phyloP scores from a whole-genome alignment of 805 yeast genomes.

The Phaffomyces thermotolerans region DNA sequence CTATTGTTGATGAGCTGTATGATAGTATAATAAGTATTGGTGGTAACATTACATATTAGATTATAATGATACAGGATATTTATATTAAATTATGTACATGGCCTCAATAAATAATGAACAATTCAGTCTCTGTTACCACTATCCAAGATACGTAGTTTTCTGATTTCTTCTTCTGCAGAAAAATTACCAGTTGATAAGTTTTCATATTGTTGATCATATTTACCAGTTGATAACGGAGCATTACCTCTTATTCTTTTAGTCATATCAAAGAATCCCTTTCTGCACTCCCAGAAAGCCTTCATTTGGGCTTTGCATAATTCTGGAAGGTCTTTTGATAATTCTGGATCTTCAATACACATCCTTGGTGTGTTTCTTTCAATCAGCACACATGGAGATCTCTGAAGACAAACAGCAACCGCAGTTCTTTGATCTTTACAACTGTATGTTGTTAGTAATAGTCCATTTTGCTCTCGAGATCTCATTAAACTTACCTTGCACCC shows the following conservation, averaged over 20 bases:
- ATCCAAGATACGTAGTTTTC: constrained; percentile 57
- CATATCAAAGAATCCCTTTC: constrained; percentile 86
- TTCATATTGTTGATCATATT: constrained; percentile 81
- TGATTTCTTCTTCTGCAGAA: constrained; percentile 74
- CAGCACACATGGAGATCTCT: constrained; percentile 93
- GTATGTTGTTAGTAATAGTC: neutral
- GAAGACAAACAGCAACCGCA: constrained; percentile 93
- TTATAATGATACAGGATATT: neutral
- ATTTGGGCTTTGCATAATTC: constrained; percentile 82
- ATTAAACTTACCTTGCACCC: constrained; percentile 45
- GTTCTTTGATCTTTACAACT: constrained; percentile 92
- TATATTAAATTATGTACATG: neutral
- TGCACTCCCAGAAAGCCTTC: constrained; percentile 83
- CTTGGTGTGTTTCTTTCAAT: constrained; percentile 85
- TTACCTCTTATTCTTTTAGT: constrained; percentile 87
- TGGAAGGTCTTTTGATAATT: constrained; percentile 69
- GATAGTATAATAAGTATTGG: constrained; percentile 25
- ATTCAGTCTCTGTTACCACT: constrained; percentile 30
- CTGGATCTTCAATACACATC: constrained; percentile 77
- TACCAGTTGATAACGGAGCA: constrained; percentile 89
- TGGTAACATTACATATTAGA: neutral
- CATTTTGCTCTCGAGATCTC: neutral
- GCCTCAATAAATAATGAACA: neutral
- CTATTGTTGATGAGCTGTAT: constrained; percentile 39
- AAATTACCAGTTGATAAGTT: constrained; percentile 75